Percentiles rank a stretch among this genome's conserved stretches.
phyloP scores from a whole-genome alignment of 176 grass and related monocot species.

The Carex littledalei region DNA sequence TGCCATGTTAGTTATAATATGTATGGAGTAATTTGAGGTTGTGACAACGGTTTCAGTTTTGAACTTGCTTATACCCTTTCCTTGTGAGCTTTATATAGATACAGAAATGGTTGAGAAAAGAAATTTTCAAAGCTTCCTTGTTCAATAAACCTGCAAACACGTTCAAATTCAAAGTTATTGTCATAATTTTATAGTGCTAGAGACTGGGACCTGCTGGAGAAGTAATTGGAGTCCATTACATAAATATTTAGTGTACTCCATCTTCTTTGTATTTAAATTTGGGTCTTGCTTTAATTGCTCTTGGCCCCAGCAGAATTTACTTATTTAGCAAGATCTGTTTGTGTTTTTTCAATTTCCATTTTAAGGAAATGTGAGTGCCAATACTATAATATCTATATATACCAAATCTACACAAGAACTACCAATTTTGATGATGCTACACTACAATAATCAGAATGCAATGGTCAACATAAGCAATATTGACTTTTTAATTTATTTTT shows the following conservation, averaged over 20 bases:
- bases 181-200: not conserved
- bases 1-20: not conserved
- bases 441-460: not conserved
- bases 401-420: not conserved
- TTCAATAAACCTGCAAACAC: not conserved
- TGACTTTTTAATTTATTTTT: not conserved
- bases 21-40: not conserved
- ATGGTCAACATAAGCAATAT: not conserved
- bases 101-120: not conserved
- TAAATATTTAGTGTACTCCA: no score
- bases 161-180: not conserved
- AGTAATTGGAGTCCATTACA: no score
- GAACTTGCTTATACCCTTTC: not conserved
- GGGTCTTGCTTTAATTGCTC: not conserved
- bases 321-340: not conserved
- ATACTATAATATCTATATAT: not conserved
- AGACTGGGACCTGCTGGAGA: no score
- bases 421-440: not conserved
- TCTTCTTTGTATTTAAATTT: no score
- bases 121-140: not conserved
- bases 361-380: not conserved
- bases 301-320: not conserved
- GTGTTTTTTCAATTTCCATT: not conserved
- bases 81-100: not conserved
- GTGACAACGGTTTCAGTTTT: not conserved